A percentile compares a stretch with the other conserved stretches of the same genome.
phyloP scores from a whole-genome alignment of 140 eudicot species.

The Senecio squalidus region DNA sequence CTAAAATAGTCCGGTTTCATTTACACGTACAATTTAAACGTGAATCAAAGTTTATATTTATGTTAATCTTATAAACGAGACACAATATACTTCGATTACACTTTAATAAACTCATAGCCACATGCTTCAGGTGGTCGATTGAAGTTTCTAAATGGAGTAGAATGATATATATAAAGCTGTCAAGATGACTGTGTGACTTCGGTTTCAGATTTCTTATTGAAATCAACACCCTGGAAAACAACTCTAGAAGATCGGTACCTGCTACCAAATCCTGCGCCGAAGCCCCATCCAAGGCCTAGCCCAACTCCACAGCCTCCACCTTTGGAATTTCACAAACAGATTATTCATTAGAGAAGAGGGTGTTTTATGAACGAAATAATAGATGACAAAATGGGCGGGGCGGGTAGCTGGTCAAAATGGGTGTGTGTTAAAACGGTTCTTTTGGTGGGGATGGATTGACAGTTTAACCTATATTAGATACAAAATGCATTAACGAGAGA shows the following conservation, averaged over 20 bases:
- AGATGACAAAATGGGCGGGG: too few relatives aligned
- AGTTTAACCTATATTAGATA: too few relatives aligned
- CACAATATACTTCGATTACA: not conserved
- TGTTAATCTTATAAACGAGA: constrained; percentile 3
- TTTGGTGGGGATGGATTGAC: too few relatives aligned
- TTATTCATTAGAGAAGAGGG: not conserved
- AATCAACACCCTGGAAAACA: constrained; percentile 60
- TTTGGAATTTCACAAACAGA: constrained; percentile 16
- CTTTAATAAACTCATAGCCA: not conserved
- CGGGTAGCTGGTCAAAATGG: too few relatives aligned
- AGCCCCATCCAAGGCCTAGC: constrained; percentile 90
- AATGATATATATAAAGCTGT: too few relatives aligned
- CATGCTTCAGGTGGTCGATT: constrained; percentile 5
- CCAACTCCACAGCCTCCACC: constrained; percentile 95
- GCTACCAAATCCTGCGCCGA: constrained; percentile 72
- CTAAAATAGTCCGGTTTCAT: too few relatives aligned
- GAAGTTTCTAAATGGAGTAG: too few relatives aligned
- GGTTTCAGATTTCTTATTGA: constrained; percentile 24
- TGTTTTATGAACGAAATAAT: too few relatives aligned
- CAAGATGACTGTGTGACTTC: constrained; percentile 36
- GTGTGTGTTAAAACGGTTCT: too few relatives aligned
- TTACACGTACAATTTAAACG: not conserved
- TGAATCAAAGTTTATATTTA: not conserved
- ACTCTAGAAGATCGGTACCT: constrained; percentile 51
- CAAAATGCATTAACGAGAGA: too few relatives aligned